phyloP scores from a whole-genome alignment of 1,139 yeast species.

The Pichia sp. region DNA sequence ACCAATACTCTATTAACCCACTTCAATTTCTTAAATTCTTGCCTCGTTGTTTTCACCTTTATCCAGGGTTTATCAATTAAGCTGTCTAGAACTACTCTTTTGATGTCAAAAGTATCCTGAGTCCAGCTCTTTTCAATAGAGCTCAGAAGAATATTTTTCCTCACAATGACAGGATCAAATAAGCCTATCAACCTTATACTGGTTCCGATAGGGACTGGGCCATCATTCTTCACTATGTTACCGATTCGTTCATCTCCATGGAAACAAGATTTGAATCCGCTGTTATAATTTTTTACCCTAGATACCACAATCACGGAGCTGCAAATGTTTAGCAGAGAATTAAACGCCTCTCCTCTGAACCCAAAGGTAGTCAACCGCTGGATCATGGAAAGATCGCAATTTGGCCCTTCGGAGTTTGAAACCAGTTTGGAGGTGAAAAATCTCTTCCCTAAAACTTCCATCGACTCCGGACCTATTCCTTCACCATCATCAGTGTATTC shows the following conservation, averaged over 20 bases:
- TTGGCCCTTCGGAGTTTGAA: not conserved
- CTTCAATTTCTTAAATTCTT: slow-evolving; percentile 17
- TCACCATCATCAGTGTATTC: slow-evolving; percentile 70
- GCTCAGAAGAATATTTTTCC: slow-evolving; percentile 36
- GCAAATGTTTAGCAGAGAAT: slow-evolving; percentile 32
- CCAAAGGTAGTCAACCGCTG: slow-evolving; percentile 54
- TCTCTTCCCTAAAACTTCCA: slow-evolving; percentile 55
- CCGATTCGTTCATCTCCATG: slow-evolving; percentile 14
- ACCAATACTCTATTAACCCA: not conserved
- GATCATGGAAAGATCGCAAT: slow-evolving; percentile 43
- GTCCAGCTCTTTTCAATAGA: slow-evolving; percentile 23
- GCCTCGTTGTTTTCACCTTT: slow-evolving; percentile 26
- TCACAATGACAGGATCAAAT: slow-evolving; percentile 55
- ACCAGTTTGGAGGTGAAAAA: slow-evolving; percentile 67
- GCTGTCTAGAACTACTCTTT: slow-evolving; percentile 35
- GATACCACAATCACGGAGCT: slow-evolving; percentile 38
- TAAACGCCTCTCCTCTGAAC: slow-evolving; percentile 71
- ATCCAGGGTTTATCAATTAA: slow-evolving; percentile 33
- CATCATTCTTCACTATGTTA: slow-evolving; percentile 1
- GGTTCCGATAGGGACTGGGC: slow-evolving; percentile 42
- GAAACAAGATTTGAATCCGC: slow-evolving; percentile 26
- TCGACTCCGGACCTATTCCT: slow-evolving; percentile 61
- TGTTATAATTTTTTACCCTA: slow-evolving; percentile 29
- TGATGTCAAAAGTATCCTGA: slow-evolving; percentile 34
- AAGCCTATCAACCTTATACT: slow-evolving; percentile 43